Percentiles rank a stretch among this genome's conserved stretches.
These are phyloP conservation scores for Pseudomonodictys pantanalensis DNA, from an alignment of 495 filamentous ascomycete species.

Conservation along the genomic window DNA sequence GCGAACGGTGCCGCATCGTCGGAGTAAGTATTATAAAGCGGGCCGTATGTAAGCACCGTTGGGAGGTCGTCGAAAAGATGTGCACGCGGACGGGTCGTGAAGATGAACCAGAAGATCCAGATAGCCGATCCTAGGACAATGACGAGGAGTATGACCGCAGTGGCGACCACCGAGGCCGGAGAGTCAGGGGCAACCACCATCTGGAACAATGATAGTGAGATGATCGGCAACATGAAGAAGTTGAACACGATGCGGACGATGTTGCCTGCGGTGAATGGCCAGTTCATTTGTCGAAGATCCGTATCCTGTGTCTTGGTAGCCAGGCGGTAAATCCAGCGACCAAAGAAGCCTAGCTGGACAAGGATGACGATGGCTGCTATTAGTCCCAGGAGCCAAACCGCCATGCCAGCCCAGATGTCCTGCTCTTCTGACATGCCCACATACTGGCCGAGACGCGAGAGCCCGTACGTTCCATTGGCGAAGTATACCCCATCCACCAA, in stretches of 20 bases:
- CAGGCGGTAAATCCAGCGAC: constrained; percentile 70
- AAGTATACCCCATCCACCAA: constrained; percentile 84
- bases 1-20: constrained; percentile 88
- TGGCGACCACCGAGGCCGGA: constrained; percentile 62
- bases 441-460: constrained; percentile 74
- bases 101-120: constrained; percentile 79
- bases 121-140: constrained; percentile 65
- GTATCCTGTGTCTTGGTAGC: constrained; percentile 71
- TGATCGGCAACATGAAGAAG: constrained; percentile 82
- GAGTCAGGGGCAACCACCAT: constrained; percentile 70
- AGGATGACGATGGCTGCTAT: constrained; percentile 64
- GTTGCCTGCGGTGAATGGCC: constrained; percentile 88
- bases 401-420: constrained; percentile 93
- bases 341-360: constrained; percentile 71
- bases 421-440: constrained; percentile 73
- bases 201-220: constrained; percentile 86
- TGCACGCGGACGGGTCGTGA: constrained; percentile 73
- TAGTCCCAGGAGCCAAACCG: constrained; percentile 77
- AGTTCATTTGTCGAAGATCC: constrained; percentile 84
- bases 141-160: constrained; percentile 71
- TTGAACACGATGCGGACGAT: constrained; percentile 86
- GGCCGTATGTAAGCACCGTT: constrained; percentile 85
- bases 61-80: constrained; percentile 89
- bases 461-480: constrained; percentile 67
- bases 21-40: constrained; percentile 95